phyloP scores from a whole-genome alignment of 1,139 yeast species.

The Saccharomycopsis hybrid region DNA sequence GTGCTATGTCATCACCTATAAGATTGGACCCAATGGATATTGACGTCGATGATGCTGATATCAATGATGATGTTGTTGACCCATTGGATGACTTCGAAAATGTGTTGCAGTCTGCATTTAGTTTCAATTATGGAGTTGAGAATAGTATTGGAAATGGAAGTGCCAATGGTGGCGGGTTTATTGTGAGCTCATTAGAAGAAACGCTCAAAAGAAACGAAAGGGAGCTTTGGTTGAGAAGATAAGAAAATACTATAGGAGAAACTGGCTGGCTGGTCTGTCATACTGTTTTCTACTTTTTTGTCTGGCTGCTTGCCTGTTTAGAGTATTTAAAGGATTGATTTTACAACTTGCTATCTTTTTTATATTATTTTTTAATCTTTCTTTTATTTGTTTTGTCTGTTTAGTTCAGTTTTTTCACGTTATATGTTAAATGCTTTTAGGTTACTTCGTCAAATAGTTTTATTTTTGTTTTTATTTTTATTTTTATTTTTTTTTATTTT shows the following conservation, averaged over 20 bases:
- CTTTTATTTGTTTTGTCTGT: too few relatives aligned
- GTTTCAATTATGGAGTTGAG: neutral
- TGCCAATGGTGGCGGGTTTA: neutral
- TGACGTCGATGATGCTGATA: neutral
- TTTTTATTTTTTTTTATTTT: too few relatives aligned
- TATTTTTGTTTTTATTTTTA: too few relatives aligned
- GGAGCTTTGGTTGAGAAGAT: constrained; percentile 2
- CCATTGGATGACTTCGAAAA: constrained; percentile 9
- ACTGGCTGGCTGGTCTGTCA: neutral
- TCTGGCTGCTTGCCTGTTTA: too few relatives aligned
- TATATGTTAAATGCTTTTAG: too few relatives aligned
- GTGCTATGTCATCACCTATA: constrained; percentile 18
- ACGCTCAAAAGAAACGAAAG: constrained; percentile 1
- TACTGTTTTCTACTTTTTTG: too few relatives aligned
- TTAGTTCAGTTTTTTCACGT: too few relatives aligned
- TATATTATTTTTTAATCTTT: too few relatives aligned
- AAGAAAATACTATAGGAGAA: neutral
- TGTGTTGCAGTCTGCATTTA: constrained; percentile 5
- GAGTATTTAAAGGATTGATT: too few relatives aligned
- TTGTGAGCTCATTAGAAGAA: constrained; percentile 11
- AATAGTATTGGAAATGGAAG: neutral
- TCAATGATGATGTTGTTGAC: constrained; percentile 5
- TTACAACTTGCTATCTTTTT: too few relatives aligned
- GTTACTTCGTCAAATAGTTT: too few relatives aligned
- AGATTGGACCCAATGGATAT: neutral